phyloP scores from a whole-genome alignment of 192 early-diverging fungal genomes.

The Gaertneriomyces sp. region DNA sequence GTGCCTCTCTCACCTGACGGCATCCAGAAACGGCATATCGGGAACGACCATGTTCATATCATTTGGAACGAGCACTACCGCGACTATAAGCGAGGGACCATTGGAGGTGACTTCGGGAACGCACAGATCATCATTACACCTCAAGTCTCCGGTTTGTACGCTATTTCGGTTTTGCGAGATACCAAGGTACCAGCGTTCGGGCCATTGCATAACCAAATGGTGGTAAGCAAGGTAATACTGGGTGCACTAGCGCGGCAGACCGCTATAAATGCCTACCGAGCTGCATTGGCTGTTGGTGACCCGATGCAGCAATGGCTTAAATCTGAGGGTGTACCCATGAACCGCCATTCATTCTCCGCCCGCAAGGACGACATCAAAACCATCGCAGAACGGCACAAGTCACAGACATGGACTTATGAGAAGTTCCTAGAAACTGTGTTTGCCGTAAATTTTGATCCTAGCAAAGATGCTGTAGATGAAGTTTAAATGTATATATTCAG shows the following conservation, averaged over 20 bases:
- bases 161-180: slow-evolving; percentile 64
- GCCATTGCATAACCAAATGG: slow-evolving; percentile 74
- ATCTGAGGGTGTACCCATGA: background rate
- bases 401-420: slow-evolving; percentile 53
- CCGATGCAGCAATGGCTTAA: slow-evolving; percentile 4
- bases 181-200: slow-evolving; percentile 75
- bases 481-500: too few relatives aligned
- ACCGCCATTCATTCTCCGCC: slow-evolving; percentile 56
- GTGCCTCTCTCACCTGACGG: background rate
- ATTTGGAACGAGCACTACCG: slow-evolving; percentile 94
- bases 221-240: slow-evolving; percentile 69
- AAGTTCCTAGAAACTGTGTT: slow-evolving; percentile 38
- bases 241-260: slow-evolving; percentile 77
- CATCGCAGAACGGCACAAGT: slow-evolving; percentile 56
- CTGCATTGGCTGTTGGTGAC: slow-evolving; percentile 17
- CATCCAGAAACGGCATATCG: slow-evolving; percentile 91
- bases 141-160: slow-evolving; percentile 61
- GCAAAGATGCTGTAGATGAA: background rate
- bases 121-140: slow-evolving; percentile 89
- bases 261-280: slow-evolving; percentile 69
- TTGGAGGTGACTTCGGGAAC: slow-evolving; percentile 98
- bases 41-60: slow-evolving; percentile 98
- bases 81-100: slow-evolving; percentile 82
- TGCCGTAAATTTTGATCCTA: slow-evolving; percentile 12
- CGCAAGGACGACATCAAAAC: slow-evolving; percentile 55